Percentiles rank a stretch among this genome's conserved stretches.
Conservation (phyloP, 768 basidiomycete species). For the Termitomyces sp. region DNA sequence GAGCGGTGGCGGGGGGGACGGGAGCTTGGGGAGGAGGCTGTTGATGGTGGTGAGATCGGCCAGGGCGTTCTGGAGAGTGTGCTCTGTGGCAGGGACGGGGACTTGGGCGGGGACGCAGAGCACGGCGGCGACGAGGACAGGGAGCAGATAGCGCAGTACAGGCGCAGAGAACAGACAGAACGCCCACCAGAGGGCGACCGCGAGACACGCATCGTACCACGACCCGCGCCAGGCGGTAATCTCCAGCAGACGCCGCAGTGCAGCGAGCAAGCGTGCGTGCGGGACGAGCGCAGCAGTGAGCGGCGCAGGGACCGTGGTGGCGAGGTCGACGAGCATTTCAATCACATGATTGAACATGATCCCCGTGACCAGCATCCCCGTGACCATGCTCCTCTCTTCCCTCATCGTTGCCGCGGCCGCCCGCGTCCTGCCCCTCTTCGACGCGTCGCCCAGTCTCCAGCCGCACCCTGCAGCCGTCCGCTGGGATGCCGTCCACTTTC, state of each 20-base stretch:
- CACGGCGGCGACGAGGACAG: constrained; percentile 6
- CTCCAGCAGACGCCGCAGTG: constrained; percentile 36
- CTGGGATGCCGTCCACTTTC: constrained; percentile 89
- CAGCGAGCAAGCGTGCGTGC: constrained; percentile 50
- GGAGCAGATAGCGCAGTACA: constrained; percentile 33
- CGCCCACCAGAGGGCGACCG: constrained; percentile 73
- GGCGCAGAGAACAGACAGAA: constrained; percentile 55
- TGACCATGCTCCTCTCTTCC: too few relatives aligned
- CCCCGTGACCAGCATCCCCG: too few relatives aligned
- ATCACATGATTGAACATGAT: constrained; percentile 11
- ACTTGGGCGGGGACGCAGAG: constrained; percentile 10
- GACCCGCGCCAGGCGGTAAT: constrained; percentile 51
- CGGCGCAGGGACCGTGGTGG: constrained; percentile 54
- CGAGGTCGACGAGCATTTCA: constrained; percentile 32
- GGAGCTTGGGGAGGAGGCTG: constrained; percentile 44
- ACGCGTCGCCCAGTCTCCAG: constrained; percentile 29
- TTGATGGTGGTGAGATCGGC: constrained; percentile 65
- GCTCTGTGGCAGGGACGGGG: constrained; percentile 44
- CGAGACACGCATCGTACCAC: constrained; percentile 61
- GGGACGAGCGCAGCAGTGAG: constrained; percentile 56
- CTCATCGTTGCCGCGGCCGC: constrained; percentile 20
- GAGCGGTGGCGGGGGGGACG: constrained; percentile 23
- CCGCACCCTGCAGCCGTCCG: constrained; percentile 39
- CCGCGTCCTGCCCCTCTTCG: constrained; percentile 28
- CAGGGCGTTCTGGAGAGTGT: constrained; percentile 45